phyloP scores from a whole-genome alignment of 352 stramenopile species.

The Achlya hypogyna region DNA sequence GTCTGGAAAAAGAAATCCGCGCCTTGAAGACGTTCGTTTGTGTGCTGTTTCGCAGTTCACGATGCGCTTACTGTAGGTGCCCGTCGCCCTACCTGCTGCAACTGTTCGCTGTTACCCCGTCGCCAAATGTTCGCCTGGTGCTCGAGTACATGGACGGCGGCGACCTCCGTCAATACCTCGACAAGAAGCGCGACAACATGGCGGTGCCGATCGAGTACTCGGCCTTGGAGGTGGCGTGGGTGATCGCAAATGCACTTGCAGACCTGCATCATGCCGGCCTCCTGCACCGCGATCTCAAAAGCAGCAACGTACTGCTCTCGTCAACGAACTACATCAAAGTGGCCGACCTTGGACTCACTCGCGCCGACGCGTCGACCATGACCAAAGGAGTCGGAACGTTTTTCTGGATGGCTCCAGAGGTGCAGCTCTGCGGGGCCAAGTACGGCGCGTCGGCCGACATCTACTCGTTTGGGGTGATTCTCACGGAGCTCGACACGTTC shows the following conservation, averaged over 20 bases:
- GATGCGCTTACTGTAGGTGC: background rate
- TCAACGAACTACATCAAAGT: constrained; percentile 15
- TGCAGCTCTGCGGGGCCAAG: background rate
- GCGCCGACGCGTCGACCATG: background rate
- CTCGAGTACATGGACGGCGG: constrained; percentile 19
- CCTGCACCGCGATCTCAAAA: constrained; percentile 4
- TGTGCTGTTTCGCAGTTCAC: background rate
- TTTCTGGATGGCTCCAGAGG: constrained; percentile 12
- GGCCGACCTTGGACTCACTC: background rate
- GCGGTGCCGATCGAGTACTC: background rate
- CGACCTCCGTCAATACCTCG: constrained; percentile 6
- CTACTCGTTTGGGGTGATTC: constrained; percentile 21
- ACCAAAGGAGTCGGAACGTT: background rate
- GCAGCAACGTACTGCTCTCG: background rate
- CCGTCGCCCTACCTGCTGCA: background rate
- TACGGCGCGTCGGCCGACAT: constrained; percentile 10
- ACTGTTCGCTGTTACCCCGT: constrained; percentile 9
- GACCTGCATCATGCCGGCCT: constrained; percentile 1
- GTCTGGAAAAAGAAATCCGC: background rate
- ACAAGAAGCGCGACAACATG: background rate
- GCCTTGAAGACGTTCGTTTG: background rate
- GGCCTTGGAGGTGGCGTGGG: background rate
- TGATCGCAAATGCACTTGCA: constrained; percentile 5
- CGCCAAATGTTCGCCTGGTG: background rate
- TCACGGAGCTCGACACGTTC: constrained; percentile 15